These are phyloP conservation scores for Boletus reticuloceps DNA, from an alignment of 768 basidiomycete species.

Conservation along the genomic window DNA sequence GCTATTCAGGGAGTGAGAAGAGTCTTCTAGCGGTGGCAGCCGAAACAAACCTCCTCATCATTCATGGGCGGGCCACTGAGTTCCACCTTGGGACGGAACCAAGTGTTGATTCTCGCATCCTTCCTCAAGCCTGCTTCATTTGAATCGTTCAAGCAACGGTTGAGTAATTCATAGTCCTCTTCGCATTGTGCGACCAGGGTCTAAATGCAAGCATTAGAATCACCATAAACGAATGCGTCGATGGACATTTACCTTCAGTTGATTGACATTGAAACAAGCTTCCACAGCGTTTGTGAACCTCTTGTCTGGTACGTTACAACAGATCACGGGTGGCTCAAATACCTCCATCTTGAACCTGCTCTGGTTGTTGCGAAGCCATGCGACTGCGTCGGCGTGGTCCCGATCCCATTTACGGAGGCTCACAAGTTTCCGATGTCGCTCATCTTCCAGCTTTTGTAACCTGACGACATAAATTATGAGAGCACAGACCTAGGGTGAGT, in stretches of 20 bases:
- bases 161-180: constrained; percentile 76
- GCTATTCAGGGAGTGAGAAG: constrained; percentile 38
- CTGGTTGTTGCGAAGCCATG: constrained; percentile 70
- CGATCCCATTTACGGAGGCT: constrained; percentile 51
- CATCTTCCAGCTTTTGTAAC: constrained; percentile 51
- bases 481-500: neutral
- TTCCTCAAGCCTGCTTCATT: constrained; percentile 49
- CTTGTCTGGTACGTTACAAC: constrained; percentile 63
- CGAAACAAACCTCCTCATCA: constrained; percentile 50
- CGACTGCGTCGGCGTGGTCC: constrained; percentile 60
- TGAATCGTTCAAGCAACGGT: constrained; percentile 64
- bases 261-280: constrained; percentile 54
- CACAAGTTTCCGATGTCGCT: constrained; percentile 56
- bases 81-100: constrained; percentile 54
- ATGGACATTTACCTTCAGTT: constrained; percentile 55
- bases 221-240: neutral
- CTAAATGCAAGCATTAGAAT: constrained; percentile 36
- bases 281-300: constrained; percentile 70
- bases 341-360: constrained; percentile 73
- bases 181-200: constrained; percentile 82
- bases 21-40: neutral
- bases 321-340: constrained; percentile 82
- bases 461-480: constrained; percentile 34
- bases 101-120: constrained; percentile 56
- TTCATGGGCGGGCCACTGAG: constrained; percentile 52